Percentiles rank a stretch among this genome's conserved stretches.
Evolutionary conservation across 1,284 basidiomycete species (phyloP).

Genomic region (Cutaneotrichosporon cavernicola): DNA sequence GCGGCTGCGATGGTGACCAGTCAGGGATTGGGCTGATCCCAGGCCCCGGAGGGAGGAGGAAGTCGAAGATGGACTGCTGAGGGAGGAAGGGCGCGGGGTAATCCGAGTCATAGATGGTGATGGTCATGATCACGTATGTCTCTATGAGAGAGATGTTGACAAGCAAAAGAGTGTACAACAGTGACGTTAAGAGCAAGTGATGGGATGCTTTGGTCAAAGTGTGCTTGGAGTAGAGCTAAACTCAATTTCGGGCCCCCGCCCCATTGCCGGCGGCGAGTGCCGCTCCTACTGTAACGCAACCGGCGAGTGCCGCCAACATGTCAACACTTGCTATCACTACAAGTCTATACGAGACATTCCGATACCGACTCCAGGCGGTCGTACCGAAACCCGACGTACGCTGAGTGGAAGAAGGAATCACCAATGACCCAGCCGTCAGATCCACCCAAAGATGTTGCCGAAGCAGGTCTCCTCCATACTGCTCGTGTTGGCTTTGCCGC

Average conservation of each 20-base stretch:
- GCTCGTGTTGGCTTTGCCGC: not conserved
- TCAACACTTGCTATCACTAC: not conserved
- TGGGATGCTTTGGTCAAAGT: no score
- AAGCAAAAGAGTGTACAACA: not conserved
- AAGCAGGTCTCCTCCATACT: slow-evolving; percentile 2
- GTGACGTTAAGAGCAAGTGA: not conserved
- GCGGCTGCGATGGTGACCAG: slow-evolving; percentile 47
- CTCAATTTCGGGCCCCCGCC: not conserved
- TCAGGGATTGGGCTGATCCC: slow-evolving; percentile 4
- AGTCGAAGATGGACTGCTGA: slow-evolving; percentile 18
- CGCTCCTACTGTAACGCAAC: no score
- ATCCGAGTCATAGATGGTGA: slow-evolving; percentile 20
- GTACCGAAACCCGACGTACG: slow-evolving; percentile 79
- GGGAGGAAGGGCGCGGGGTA: slow-evolving; percentile 18
- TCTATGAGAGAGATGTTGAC: not conserved
- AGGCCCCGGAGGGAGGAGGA: slow-evolving; percentile 13
- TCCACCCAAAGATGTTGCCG: slow-evolving; percentile 2
- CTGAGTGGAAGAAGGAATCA: slow-evolving; percentile 67
- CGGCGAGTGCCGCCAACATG: no score
- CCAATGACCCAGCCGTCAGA: slow-evolving; percentile 33
- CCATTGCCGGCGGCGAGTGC: not conserved
- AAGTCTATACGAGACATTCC: not conserved
- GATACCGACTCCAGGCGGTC: slow-evolving; percentile 73
- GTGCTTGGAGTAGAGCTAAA: not conserved
- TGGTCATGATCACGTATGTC: not conserved